A percentile compares a stretch with the other conserved stretches of the same genome.
phyloP scores from a whole-genome alignment of 176 grass and related monocot species.

The Aegilops tauschii region DNA sequence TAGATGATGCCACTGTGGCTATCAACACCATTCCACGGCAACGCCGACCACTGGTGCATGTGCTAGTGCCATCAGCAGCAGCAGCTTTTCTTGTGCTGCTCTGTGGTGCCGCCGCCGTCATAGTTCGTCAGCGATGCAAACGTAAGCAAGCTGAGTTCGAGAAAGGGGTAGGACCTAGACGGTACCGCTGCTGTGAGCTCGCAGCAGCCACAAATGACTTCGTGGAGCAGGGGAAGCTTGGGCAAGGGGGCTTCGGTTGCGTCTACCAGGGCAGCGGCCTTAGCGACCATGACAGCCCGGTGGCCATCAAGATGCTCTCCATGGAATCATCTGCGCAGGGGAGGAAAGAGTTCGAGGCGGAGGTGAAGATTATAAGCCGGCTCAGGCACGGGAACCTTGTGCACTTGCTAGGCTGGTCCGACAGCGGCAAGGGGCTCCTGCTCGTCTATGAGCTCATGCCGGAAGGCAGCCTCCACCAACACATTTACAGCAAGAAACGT shows the following conservation, averaged over 20 bases:
- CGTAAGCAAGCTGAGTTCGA: neutral
- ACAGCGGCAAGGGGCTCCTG: no score
- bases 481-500: neutral
- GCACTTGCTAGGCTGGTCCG: no score
- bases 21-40: no score
- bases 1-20: neutral
- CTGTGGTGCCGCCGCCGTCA: neutral
- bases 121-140: neutral
- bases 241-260: no score
- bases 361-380: no score
- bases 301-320: conserved; percentile 11
- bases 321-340: neutral
- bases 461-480: neutral
- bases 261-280: neutral
- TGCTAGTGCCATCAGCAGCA: neutral
- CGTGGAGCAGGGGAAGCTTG: no score
- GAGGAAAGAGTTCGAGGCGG: neutral
- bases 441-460: neutral
- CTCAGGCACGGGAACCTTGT: no score
- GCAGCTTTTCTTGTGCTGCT: neutral
- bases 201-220: neutral
- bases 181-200: neutral
- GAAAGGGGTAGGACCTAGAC: neutral
- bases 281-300: neutral
- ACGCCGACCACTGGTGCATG: neutral